Base-by-base conservation (phyloP, 2,329 filamentous ascomycete genomes). In the Sporothrix euskadiensis region DNA sequence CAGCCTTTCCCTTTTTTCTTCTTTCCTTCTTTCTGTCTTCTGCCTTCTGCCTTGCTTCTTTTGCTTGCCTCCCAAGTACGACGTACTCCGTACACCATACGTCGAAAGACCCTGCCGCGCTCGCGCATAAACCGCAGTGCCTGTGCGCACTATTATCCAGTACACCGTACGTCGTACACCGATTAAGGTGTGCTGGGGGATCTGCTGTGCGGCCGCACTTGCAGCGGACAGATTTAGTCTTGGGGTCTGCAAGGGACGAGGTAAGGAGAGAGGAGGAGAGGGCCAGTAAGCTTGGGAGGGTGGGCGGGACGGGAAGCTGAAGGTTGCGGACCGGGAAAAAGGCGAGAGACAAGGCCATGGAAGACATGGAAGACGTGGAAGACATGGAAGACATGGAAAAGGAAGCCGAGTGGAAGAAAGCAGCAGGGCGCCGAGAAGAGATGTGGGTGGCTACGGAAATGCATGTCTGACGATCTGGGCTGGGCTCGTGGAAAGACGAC, bases 121-220 rank as follows among this genome's bases (percentile, higher is more conserved):
- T 8, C 68, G 35, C 68, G 35, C 68, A 47, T 59, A 52, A 44
- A 44, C 68, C 68, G 68, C 35, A 59, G n/a, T 59, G 52, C 26
- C 68, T 69, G 44, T 69, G 22, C 63, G 49, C 44, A 30, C 9
- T 54, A 6, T n/a, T 52, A 2, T 3, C 35, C 8, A 35, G 35
- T 35, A 35, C 35, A 2, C 35, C 8, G 35, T 35, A 35, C 26
- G 26, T 2, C 26, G 35, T 35, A 35, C 35, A 5, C 35, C 8
- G 35, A 35, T 63, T 26, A 22, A 44, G 32, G 59, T 22, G 57
- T 35, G 4, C 26, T 63, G n/a, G 61, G n/a, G 22, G 56, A 73
- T 71, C 66, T 73, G 72, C 72, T 71, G 71, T 73, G 72, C 72
- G 49, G 57, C 72, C 57, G 68, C 68, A 73, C 73, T 71, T 71